Evolutionary conservation across 2,329 filamentous ascomycete genomes (phyloP).

Genomic region (Trichoderma sp.): DNA sequence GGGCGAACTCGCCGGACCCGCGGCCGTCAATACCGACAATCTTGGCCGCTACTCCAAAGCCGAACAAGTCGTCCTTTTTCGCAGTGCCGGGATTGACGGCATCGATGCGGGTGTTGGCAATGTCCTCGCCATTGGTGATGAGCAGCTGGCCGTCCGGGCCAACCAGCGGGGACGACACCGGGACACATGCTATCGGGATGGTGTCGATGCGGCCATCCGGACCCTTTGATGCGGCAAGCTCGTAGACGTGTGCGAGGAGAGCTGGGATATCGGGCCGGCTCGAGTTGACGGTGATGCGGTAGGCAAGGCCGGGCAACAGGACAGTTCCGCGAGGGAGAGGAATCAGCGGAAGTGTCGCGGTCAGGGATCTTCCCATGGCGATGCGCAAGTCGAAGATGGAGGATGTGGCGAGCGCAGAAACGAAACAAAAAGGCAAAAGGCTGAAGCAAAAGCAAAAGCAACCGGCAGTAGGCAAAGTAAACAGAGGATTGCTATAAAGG

Average conservation of each 20-base stretch:
- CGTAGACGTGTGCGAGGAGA: conserved; percentile 80
- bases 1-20: conserved; percentile 69
- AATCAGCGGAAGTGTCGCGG: conserved; percentile 66
- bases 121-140: conserved; percentile 60
- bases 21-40: conserved; percentile 75
- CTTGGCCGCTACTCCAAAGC: conserved; percentile 76
- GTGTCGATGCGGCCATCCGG: conserved; percentile 60
- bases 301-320: conserved; percentile 78
- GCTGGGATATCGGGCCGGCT: conserved; percentile 84
- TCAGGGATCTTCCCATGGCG: conserved; percentile 41
- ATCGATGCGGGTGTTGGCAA: conserved; percentile 40
- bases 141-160: conserved; percentile 72
- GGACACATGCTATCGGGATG: conserved; percentile 83
- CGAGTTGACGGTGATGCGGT: conserved; percentile 76
- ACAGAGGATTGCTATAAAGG: background rate
- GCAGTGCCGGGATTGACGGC: conserved; percentile 57
- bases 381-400: too few relatives aligned
- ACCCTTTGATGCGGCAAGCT: conserved; percentile 66
- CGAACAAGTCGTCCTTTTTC: conserved; percentile 71
- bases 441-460: background rate
- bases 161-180: conserved; percentile 72
- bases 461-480: background rate
- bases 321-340: conserved; percentile 77
- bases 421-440: background rate
- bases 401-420: too few relatives aligned